Percentiles rank a stretch among this genome's conserved stretches.
phyloP scores from a whole-genome alignment of 768 basidiomycete genomes.

The Tulasnella calospora region DNA sequence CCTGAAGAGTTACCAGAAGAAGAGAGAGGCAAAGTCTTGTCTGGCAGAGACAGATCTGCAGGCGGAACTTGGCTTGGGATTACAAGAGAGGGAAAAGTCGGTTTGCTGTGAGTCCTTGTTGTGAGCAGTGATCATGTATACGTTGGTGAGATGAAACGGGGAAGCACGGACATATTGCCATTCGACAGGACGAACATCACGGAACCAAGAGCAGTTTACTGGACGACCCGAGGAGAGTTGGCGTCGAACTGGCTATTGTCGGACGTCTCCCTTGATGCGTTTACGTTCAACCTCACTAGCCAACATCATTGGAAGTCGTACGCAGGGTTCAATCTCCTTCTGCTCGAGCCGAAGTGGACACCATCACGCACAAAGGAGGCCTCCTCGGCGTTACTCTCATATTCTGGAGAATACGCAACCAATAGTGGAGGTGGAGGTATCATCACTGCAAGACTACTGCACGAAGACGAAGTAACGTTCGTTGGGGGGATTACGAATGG shows the following conservation, averaged over 20 bases:
- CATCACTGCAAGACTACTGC: slow-evolving; percentile 52
- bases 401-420: slow-evolving; percentile 56
- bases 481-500: slow-evolving; percentile 72
- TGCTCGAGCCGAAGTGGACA: slow-evolving; percentile 41
- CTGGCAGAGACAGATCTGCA: slow-evolving; percentile 65
- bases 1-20: neutral
- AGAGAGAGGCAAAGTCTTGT: slow-evolving; percentile 45
- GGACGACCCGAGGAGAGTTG: slow-evolving; percentile 63
- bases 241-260: slow-evolving; percentile 59
- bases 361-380: neutral
- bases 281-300: slow-evolving; percentile 46
- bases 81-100: slow-evolving; percentile 58
- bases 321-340: slow-evolving; percentile 77
- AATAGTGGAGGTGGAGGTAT: slow-evolving; percentile 66
- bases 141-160: neutral
- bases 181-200: slow-evolving; percentile 75
- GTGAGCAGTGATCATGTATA: too few species aligned
- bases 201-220: slow-evolving; percentile 47
- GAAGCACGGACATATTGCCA: slow-evolving; percentile 19
- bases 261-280: slow-evolving; percentile 42
- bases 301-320: slow-evolving; percentile 43
- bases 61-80: slow-evolving; percentile 84
- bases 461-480: slow-evolving; percentile 42
- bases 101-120: slow-evolving; percentile 57
- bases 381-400: slow-evolving; percentile 36